phyloP scores from a whole-genome alignment of 371 early-diverging fungal species.

The Circinella minor region DNA sequence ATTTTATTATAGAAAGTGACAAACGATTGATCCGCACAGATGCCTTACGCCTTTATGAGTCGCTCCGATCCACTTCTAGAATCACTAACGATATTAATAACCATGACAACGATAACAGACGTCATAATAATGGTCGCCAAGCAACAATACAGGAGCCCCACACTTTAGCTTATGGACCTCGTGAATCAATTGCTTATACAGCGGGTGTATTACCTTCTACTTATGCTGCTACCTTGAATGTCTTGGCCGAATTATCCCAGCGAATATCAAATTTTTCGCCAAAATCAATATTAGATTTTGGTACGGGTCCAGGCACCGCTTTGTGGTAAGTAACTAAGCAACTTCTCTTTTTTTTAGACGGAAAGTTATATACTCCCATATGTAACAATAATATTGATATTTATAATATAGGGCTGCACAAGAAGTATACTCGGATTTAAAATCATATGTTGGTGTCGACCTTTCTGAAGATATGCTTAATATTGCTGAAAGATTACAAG shows the following conservation, averaged over 20 bases:
- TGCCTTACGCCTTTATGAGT: conserved; percentile 71
- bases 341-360: not conserved
- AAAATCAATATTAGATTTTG: conserved; percentile 77
- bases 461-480: conserved; percentile 81
- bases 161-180: conserved; percentile 75
- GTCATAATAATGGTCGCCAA: not conserved
- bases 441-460: conserved; percentile 74
- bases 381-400: not conserved
- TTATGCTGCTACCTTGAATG: conserved; percentile 72
- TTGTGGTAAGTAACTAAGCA: conserved; percentile 63
- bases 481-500: conserved; percentile 60
- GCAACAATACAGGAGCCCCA: conserved; percentile 51
- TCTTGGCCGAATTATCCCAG: conserved; percentile 65
- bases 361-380: not conserved
- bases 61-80: conserved; percentile 69
- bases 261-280: conserved; percentile 71
- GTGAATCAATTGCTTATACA: conserved; percentile 78
- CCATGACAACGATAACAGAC: not conserved
- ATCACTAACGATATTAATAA: conserved; percentile 9
- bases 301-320: conserved; percentile 87
- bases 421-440: conserved; percentile 60
- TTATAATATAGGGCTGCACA: conserved; percentile 66
- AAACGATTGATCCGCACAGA: conserved; percentile 66
- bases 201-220: conserved; percentile 71
- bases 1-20: conserved; percentile 42